phyloP scores from a whole-genome alignment of 805 yeast species.

The Kregervanrija delftensis region DNA sequence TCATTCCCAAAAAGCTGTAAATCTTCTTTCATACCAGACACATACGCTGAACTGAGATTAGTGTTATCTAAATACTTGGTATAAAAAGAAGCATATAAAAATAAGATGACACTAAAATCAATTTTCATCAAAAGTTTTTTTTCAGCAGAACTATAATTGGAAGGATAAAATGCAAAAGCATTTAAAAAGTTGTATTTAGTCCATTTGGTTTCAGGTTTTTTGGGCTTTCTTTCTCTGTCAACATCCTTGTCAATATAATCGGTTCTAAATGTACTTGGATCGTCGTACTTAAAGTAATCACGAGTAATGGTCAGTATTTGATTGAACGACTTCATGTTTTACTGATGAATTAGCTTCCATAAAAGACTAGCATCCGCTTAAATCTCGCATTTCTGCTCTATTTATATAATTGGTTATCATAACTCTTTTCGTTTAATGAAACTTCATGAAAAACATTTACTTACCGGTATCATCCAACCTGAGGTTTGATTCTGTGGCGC shows the following conservation, averaged over 20 bases:
- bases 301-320: background rate
- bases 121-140: conserved; percentile 10
- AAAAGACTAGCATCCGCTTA: too few relatives aligned
- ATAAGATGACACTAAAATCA: conserved; percentile 11
- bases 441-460: too few relatives aligned
- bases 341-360: too few relatives aligned
- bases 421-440: too few relatives aligned
- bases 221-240: conserved; percentile 11
- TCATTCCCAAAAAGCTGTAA: conserved; percentile 17
- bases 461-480: too few relatives aligned
- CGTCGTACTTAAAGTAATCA: conserved; percentile 4
- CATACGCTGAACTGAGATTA: conserved; percentile 52
- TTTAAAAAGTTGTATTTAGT: conserved; percentile 8
- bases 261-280: conserved; percentile 8
- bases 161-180: conserved; percentile 13
- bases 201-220: conserved; percentile 3
- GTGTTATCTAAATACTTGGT: conserved; percentile 54
- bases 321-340: too few relatives aligned
- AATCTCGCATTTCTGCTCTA: too few relatives aligned
- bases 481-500: too few relatives aligned
- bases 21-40: conserved; percentile 59
- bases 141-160: conserved; percentile 14
- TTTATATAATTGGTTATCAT: too few relatives aligned
- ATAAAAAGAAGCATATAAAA: conserved; percentile 33
- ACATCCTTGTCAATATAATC: conserved; percentile 11